Evolutionary conservation across 2,329 filamentous ascomycete genomes (phyloP).

Genomic region (Pseudodiploospora longispora): DNA sequence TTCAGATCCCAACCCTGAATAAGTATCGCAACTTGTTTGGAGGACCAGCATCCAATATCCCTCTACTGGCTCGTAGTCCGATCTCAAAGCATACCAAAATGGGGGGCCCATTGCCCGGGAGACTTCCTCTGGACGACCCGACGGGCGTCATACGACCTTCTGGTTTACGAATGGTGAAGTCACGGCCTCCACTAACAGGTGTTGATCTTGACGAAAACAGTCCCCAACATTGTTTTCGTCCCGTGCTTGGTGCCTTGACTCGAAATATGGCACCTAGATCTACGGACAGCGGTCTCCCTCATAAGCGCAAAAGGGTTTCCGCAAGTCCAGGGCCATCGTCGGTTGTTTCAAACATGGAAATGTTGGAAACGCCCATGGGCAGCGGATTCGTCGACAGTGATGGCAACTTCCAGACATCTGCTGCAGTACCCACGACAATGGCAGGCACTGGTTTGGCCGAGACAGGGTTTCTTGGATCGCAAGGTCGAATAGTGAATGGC

Average conservation of each 20-base stretch:
- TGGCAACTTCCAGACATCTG: too few species aligned
- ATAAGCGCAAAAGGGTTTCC: slow-evolving; percentile 26
- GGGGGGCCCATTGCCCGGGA: slow-evolving; percentile 35
- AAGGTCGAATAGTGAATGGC: background rate
- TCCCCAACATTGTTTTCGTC: slow-evolving; percentile 21
- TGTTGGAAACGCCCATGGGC: background rate
- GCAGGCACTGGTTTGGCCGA: background rate
- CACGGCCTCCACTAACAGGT: slow-evolving; percentile 1
- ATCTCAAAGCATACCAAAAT: slow-evolving; percentile 33
- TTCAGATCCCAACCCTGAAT: slow-evolving; percentile 28
- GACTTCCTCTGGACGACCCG: slow-evolving; percentile 29
- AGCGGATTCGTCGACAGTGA: background rate
- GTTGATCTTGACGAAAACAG: slow-evolving; percentile 3
- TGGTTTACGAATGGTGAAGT: slow-evolving; percentile 7
- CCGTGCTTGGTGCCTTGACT: slow-evolving; percentile 24
- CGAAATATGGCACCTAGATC: slow-evolving; percentile 19
- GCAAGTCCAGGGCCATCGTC: slow-evolving; percentile 12
- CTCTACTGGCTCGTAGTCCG: slow-evolving; percentile 38
- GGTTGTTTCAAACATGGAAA: background rate
- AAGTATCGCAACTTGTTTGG: slow-evolving; percentile 23
- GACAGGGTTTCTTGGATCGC: background rate
- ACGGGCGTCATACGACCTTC: slow-evolving; percentile 8
- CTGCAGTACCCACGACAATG: too few species aligned
- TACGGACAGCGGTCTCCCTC: slow-evolving; percentile 10
- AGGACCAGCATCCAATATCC: slow-evolving; percentile 31